Conservation (phyloP, 164 flowering plant species). For the Umbellularia californica region DNA sequence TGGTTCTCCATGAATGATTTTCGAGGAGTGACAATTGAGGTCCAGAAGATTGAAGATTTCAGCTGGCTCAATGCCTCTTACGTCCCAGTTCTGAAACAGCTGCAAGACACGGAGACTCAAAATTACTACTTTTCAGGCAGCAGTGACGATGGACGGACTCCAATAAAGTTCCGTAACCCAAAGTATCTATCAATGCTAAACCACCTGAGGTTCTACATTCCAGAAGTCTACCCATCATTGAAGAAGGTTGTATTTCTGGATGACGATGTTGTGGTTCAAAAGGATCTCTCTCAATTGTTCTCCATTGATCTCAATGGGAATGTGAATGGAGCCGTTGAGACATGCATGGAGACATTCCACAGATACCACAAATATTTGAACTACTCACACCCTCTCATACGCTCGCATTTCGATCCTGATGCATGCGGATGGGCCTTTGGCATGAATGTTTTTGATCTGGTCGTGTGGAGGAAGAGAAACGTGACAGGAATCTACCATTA, state of each 20-base stretch:
- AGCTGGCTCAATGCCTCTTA: constrained; percentile 90
- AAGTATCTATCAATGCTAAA: constrained; percentile 87
- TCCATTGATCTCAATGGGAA: constrained; percentile 68
- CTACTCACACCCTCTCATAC: constrained; percentile 73
- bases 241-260: constrained; percentile 75
- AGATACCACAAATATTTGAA: constrained; percentile 81
- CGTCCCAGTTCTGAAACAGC: constrained; percentile 84
- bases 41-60: constrained; percentile 74
- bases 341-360: constrained; percentile 92
- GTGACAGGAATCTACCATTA: constrained; percentile 83
- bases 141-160: constrained; percentile 44
- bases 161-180: constrained; percentile 82
- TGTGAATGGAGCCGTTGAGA: constrained; percentile 90
- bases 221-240: constrained; percentile 72
- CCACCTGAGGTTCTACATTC: constrained; percentile 84
- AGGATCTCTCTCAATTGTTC: constrained; percentile 59
- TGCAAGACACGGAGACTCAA: constrained; percentile 72
- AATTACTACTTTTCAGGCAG: constrained; percentile 73
- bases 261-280: constrained; percentile 90
- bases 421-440: constrained; percentile 97
- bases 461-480: constrained; percentile 71
- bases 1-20: constrained; percentile 72
- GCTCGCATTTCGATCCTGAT: constrained; percentile 75
- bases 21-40: constrained; percentile 65
- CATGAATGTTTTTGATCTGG: constrained; percentile 85